These are phyloP conservation scores for Cytospora piceicola DNA, from an alignment of 2,329 filamentous ascomycete species.

Conservation along the genomic window DNA sequence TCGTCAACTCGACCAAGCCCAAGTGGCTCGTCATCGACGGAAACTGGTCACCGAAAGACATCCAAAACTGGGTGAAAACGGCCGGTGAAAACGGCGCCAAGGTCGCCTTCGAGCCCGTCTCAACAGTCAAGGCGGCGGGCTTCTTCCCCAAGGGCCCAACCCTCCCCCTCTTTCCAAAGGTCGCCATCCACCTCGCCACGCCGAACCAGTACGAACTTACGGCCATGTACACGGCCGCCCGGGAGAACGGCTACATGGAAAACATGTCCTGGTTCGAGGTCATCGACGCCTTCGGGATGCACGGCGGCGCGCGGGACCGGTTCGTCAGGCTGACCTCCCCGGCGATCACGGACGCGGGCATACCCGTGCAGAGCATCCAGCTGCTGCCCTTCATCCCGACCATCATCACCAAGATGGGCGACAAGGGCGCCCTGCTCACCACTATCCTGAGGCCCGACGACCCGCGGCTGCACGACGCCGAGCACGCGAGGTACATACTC, in stretches of 20 bases:
- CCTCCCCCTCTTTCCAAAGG: slow-evolving; percentile 59
- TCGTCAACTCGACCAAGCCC: slow-evolving; percentile 61
- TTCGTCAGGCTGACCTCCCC: slow-evolving; percentile 70
- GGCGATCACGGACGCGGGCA: slow-evolving; percentile 74
- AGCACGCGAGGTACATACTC: slow-evolving; percentile 72
- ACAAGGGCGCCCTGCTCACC: slow-evolving; percentile 74
- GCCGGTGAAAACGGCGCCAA: slow-evolving; percentile 59
- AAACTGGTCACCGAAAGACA: slow-evolving; percentile 74
- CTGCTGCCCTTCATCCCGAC: slow-evolving; percentile 87
- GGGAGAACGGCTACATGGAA: slow-evolving; percentile 64
- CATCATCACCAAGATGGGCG: slow-evolving; percentile 82
- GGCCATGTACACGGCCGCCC: slow-evolving; percentile 76
- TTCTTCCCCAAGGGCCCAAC: slow-evolving; percentile 60
- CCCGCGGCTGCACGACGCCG: slow-evolving; percentile 63
- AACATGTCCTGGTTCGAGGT: slow-evolving; percentile 77
- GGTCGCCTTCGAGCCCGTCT: slow-evolving; percentile 88
- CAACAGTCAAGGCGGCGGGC: slow-evolving; percentile 73
- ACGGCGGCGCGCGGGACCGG: slow-evolving; percentile 70
- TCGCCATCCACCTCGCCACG: slow-evolving; percentile 73
- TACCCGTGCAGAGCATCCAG: slow-evolving; percentile 82
- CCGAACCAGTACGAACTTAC: slow-evolving; percentile 83
- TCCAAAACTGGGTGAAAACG: slow-evolving; percentile 69
- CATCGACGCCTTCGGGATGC: slow-evolving; percentile 79
- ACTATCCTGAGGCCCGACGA: slow-evolving; percentile 71
- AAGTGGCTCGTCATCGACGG: slow-evolving; percentile 83